Evolutionary conservation across 2,329 filamentous ascomycete genomes (phyloP), one percentile per base, ranked within the genome.

Genomic region (Teratosphaeria pseudoeucalypti): DNA sequence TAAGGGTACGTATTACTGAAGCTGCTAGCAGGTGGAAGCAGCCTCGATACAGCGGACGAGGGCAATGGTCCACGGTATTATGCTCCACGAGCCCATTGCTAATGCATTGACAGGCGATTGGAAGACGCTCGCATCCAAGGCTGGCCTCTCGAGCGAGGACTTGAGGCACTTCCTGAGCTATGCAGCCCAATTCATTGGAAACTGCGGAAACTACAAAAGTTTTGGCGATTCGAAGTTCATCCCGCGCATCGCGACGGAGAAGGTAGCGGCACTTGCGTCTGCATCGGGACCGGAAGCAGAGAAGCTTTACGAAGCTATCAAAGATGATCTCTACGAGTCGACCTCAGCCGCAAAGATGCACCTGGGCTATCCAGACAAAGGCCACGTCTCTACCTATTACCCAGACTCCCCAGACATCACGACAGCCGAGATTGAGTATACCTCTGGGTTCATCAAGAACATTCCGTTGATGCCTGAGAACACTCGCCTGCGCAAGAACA

Each of bases 201-300:
- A 82, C 61, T 64, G 76, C 34, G 80, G 80, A 57, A 82, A 82
- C 69, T 82, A 78, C 72, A 79, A 79, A 65, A 77, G 73, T 3
- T 79, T 80, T 58, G 67, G 67, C n/a, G 78, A 80, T 67, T 76
- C 75, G 60, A 81, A 81, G 67, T 79, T 80, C 68, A 73, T 80
- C 10, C 78, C 78, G n/a, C 73, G 77, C n/a, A 66, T 79, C 19
- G 69, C 74, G 14, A 64, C 73, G 16, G 69, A 73, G 34, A 72
- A 75, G 66, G 67, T 80, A 34, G 76, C 75, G 59, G 77, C 77
- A 6, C 67, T 80, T 26, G 76, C 77, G 1, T 72, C 73, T 19
- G 67, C 75, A 11, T 75, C 73, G 4, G 53, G 53, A 16, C 69
- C 72, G 9, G 67, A 73, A 52, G 71, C 75, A 2, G 67, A 74